Conservation (phyloP, 805 yeast genomes). For the Wickerhamomyces bisporus region DNA sequence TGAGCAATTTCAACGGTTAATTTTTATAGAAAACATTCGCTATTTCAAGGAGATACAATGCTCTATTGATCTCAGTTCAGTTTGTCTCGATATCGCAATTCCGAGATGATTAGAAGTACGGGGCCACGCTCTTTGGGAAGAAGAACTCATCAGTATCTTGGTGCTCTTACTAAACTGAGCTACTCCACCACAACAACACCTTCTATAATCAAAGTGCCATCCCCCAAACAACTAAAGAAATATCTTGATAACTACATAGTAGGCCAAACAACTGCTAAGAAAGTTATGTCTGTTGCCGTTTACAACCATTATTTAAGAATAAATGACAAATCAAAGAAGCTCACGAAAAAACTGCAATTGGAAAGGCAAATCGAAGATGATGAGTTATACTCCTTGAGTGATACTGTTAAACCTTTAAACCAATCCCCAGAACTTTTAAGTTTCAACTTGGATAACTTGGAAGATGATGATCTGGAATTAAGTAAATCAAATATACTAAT, state of each 20-base stretch:
- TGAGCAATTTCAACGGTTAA: too few species aligned
- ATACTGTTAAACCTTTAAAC: constrained; percentile 18
- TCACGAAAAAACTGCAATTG: constrained; percentile 24
- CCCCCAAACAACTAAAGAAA: constrained; percentile 41
- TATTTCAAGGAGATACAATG: too few species aligned
- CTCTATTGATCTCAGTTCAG: too few species aligned
- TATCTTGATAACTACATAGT: constrained; percentile 47
- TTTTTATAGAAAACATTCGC: too few species aligned
- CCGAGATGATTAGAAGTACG: too few species aligned
- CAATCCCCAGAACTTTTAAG: constrained; percentile 28
- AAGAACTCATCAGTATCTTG: too few species aligned
- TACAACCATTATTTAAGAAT: constrained; percentile 51
- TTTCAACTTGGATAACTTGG: constrained; percentile 16
- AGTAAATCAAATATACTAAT: constrained; percentile 52
- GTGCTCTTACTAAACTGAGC: too few species aligned
- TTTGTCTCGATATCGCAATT: too few species aligned
- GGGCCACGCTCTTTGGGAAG: too few species aligned
- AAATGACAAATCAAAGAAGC: constrained; percentile 34
- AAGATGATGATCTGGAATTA: constrained; percentile 39
- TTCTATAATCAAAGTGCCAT: constrained; percentile 31
- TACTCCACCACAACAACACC: too few species aligned
- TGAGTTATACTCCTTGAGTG: constrained; percentile 19
- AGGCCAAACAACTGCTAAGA: constrained; percentile 53
- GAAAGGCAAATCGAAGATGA: constrained; percentile 26
- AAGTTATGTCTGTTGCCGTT: constrained; percentile 56